Evolutionary conservation across 2,329 filamentous ascomycete species (phyloP).

Genomic region (Boeremia exigua): DNA sequence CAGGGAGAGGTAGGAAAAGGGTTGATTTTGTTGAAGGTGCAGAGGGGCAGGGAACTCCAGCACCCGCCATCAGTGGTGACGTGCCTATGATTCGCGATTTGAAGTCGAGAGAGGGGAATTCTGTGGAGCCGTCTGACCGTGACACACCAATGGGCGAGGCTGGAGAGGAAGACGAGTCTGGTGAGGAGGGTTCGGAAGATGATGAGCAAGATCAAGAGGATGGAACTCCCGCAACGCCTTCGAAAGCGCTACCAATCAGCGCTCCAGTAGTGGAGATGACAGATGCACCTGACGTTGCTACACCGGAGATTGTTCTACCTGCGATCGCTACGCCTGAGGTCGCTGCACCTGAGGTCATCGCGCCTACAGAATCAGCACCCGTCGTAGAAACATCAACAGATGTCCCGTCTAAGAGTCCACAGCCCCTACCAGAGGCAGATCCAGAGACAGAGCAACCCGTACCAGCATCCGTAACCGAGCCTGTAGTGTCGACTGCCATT

Average conservation of each 20-base stretch:
- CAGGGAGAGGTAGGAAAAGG: slow-evolving; percentile 81
- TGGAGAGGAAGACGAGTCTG: slow-evolving; percentile 55
- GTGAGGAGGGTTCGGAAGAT: slow-evolving; percentile 52
- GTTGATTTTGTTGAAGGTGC: slow-evolving; percentile 63
- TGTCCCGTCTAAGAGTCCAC: slow-evolving; percentile 14
- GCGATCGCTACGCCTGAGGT: no score
- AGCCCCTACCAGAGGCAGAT: slow-evolving; percentile 7
- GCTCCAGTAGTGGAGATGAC: slow-evolving; percentile 22
- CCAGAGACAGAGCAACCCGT: slow-evolving; percentile 8
- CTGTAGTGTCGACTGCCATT: slow-evolving; percentile 10
- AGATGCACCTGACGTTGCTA: slow-evolving; percentile 7
- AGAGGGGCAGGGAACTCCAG: slow-evolving; percentile 35
- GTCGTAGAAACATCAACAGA: slow-evolving; percentile 8
- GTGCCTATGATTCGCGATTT: slow-evolving; percentile 34
- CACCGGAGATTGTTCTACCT: no score
- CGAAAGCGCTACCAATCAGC: slow-evolving; percentile 27
- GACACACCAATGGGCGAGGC: slow-evolving; percentile 54
- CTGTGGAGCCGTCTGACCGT: slow-evolving; percentile 43
- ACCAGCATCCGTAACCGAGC: slow-evolving; percentile 7
- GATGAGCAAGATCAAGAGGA: slow-evolving; percentile 57
- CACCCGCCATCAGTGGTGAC: slow-evolving; percentile 30
- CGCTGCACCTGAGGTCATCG: slow-evolving; percentile 3
- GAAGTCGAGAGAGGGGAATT: slow-evolving; percentile 49
- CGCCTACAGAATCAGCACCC: slow-evolving; percentile 5
- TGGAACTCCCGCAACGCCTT: slow-evolving; percentile 51